Base-by-base conservation (phyloP, 768 basidiomycete species). In the Russula sp. region DNA sequence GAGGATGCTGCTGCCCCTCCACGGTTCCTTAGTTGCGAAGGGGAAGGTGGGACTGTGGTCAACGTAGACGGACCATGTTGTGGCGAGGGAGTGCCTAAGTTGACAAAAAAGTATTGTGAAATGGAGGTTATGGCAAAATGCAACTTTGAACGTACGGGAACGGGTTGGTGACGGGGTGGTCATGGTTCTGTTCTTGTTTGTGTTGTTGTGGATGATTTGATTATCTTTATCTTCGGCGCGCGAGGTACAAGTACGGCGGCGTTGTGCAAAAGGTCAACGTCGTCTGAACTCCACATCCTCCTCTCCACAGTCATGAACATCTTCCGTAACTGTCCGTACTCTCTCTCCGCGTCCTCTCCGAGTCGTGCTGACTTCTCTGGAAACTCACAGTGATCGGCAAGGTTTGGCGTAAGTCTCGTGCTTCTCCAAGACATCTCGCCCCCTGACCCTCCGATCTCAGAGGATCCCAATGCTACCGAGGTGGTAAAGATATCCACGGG, bases 401-500 rank as follows among this genome's bases (percentile, higher is more conserved):
- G 83, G 93, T 97, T 73, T 95, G 93, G 93, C 91, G 94, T 95
- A 74, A 74, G 93, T 84, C 43, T 50, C 32, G 45, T 64, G 51
- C 48, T 49, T 36, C 36, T 41, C 36, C 32, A 16, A 56, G n/a
- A n/a, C 22, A 46, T 36, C 46, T 60, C 66, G 55, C 38, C 14
- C 38, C 14, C 25, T 52, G 20, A 55, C 51, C 47, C 71, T 75
- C 10, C 67, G 77, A 65, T 64, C 67, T 65, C 70, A 95, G 93
- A 94, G 71, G 93, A 96, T 73, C 89, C 94, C 45, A 92, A 95
- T 74, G 91, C 93, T 56, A 84, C 93, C 36, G 96, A 98, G 74
- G 88, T 98, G 43, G 91, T 94, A 53, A 95, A 96, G 76, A 91
- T 98, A 61, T 87, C 90, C 22, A 85, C 87, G 38, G 96, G 96